Percentiles rank a stretch among this genome's conserved stretches.
Conservation (phyloP, 2,329 filamentous ascomycete genomes). For the Alternaria tenuissima region DNA sequence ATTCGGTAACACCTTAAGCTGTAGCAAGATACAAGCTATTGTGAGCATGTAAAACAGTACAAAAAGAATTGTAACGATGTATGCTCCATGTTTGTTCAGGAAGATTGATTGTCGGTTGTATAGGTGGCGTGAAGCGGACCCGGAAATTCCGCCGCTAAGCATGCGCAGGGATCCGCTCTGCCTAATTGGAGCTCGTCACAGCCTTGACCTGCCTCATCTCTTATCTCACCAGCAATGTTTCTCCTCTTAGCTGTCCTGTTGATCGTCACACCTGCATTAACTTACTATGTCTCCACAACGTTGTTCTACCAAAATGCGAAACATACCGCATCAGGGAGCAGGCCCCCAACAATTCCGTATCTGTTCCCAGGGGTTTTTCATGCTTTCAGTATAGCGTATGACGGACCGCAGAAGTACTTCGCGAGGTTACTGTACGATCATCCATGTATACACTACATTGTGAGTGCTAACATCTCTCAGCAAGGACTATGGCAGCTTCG, state of each 20-base stretch:
- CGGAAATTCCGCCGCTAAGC: slow-evolving; percentile 5
- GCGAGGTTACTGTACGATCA: slow-evolving; percentile 33
- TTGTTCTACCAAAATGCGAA: slow-evolving; percentile 28
- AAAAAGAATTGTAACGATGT: neutral
- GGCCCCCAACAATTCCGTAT: slow-evolving; percentile 36
- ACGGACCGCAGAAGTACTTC: slow-evolving; percentile 34
- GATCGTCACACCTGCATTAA: slow-evolving; percentile 27
- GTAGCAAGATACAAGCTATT: neutral
- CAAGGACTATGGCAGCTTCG: slow-evolving; percentile 32
- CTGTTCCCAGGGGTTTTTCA: slow-evolving; percentile 34
- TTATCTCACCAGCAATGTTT: slow-evolving; percentile 10
- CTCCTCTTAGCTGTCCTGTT: neutral
- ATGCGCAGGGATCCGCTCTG: neutral
- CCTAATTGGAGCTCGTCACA: neutral
- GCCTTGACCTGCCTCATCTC: neutral
- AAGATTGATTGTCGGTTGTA: neutral
- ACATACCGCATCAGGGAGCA: slow-evolving; percentile 17
- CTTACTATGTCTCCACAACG: slow-evolving; percentile 29
- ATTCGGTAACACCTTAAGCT: slow-evolving; percentile 3
- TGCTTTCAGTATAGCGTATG: slow-evolving; percentile 25
- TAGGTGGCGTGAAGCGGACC: neutral
- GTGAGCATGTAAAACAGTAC: neutral
- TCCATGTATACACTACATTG: neutral
- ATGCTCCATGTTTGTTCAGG: neutral
- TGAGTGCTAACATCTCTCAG: slow-evolving; percentile 21